Conservation (phyloP, 78 protist species). For the Neovahlkampfia damariscottae region DNA sequence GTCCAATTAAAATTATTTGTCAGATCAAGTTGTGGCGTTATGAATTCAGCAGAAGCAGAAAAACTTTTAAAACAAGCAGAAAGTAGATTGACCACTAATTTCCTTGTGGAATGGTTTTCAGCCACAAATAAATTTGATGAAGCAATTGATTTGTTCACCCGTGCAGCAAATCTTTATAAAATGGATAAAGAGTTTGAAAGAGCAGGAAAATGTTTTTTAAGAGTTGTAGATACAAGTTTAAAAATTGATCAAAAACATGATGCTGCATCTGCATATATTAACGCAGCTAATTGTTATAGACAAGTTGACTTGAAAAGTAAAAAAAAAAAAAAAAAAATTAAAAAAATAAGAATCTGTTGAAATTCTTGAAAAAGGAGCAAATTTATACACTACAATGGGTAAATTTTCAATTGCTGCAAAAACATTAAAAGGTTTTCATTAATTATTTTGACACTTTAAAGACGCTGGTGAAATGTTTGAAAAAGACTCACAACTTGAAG, state of each 20-base stretch:
- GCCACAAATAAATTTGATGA: conserved; percentile 34
- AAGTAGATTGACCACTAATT: no score
- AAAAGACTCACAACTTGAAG: conserved; percentile 37
- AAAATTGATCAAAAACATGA: conserved; percentile 42
- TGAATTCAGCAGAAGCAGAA: conserved; percentile 22
- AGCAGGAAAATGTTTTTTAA: conserved; percentile 47
- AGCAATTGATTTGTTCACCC: conserved; percentile 43
- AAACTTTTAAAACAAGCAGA: conserved; percentile 50
- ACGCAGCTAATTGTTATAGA: conserved; percentile 44
- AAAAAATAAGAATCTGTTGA: conserved; percentile 23
- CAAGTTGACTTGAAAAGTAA: conserved; percentile 24
- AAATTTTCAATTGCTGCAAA: conserved; percentile 48
- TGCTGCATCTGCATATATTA: conserved; percentile 35
- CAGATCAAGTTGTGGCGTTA: no score
- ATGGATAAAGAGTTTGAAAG: conserved; percentile 36
- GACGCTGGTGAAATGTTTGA: conserved; percentile 36
- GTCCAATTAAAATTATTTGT: no score
- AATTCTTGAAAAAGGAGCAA: conserved; percentile 30
- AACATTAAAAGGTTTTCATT: conserved; percentile 53
- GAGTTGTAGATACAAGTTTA: conserved; percentile 28
- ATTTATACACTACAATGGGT: conserved; percentile 42
- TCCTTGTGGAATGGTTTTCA: conserved; percentile 17
- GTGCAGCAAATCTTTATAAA: conserved; percentile 43
- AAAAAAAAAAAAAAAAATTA: not conserved
- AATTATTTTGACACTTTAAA: no score